phyloP scores from a whole-genome alignment of 1,139 yeast species.

The Pichia sp. region DNA sequence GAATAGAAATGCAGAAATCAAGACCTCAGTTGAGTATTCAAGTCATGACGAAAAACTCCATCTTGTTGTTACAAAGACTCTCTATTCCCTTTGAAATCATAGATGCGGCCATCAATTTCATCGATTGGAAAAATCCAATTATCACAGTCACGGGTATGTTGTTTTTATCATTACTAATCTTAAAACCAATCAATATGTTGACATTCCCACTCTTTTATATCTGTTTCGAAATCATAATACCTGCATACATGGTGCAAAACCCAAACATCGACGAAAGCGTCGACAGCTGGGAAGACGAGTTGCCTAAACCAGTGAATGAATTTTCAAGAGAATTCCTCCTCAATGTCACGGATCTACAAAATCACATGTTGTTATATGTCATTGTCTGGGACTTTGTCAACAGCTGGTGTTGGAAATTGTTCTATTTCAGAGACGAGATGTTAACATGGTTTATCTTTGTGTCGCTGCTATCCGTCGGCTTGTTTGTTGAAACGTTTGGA shows the following conservation, averaged over 20 bases:
- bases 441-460: constrained; percentile 56
- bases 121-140: constrained; percentile 65
- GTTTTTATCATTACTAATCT: constrained; percentile 54
- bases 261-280: constrained; percentile 32
- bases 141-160: constrained; percentile 60
- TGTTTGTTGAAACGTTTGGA: constrained; percentile 31
- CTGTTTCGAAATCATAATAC: constrained; percentile 59
- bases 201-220: constrained; percentile 55
- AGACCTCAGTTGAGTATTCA: constrained; percentile 73
- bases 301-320: constrained; percentile 78
- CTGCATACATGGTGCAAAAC: constrained; percentile 57
- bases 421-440: constrained; percentile 65
- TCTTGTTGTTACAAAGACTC: constrained; percentile 62
- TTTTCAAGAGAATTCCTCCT: constrained; percentile 74
- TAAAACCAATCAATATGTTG: constrained; percentile 60
- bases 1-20: constrained; percentile 57
- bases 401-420: constrained; percentile 51
- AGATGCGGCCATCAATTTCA: constrained; percentile 52
- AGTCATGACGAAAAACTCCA: constrained; percentile 66
- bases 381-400: constrained; percentile 58
- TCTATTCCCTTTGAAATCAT: constrained; percentile 58
- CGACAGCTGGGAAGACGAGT: constrained; percentile 40
- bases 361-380: constrained; percentile 72
- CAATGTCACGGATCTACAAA: constrained; percentile 82
- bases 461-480: constrained; percentile 28